Conservation (phyloP, 139 green algal species). For the Edaphochlamys debaryana region DNA sequence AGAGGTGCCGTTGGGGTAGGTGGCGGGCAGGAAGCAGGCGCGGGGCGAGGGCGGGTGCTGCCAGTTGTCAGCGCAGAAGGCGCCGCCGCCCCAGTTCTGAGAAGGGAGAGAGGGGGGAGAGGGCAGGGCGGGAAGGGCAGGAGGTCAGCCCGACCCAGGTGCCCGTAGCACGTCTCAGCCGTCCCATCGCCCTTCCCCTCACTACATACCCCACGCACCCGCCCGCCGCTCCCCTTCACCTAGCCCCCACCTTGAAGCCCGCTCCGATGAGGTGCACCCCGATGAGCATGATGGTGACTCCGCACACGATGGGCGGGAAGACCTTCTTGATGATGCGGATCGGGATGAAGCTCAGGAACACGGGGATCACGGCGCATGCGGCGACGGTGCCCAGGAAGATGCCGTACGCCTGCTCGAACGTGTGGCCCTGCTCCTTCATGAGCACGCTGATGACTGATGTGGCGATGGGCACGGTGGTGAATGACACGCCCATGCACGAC, state of each 20-base stretch:
- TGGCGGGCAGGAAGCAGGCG: too few relatives aligned
- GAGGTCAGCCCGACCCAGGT: too few relatives aligned
- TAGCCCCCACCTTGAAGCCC: slow-evolving; percentile 75
- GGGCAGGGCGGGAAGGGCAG: too few relatives aligned
- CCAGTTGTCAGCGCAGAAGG: slow-evolving; percentile 75
- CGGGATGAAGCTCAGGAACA: slow-evolving; percentile 79
- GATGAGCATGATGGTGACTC: slow-evolving; percentile 76
- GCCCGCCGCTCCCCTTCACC: too few relatives aligned
- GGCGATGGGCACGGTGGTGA: slow-evolving; percentile 74
- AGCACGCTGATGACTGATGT: slow-evolving; percentile 33
- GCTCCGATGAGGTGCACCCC: slow-evolving; percentile 66
- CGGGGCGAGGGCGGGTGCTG: too few relatives aligned
- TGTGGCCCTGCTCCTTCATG: slow-evolving; percentile 43
- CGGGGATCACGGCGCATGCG: slow-evolving; percentile 60
- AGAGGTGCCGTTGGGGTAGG: too few relatives aligned
- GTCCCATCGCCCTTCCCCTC: too few relatives aligned
- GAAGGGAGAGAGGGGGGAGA: too few relatives aligned
- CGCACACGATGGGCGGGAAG: slow-evolving; percentile 76
- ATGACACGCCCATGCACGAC: slow-evolving; percentile 68
- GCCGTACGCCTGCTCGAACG: slow-evolving; percentile 69
- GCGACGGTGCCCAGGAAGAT: slow-evolving; percentile 75
- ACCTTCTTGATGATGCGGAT: slow-evolving; percentile 63
- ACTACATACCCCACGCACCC: too few relatives aligned
- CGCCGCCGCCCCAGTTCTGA: slow-evolving; percentile 77
- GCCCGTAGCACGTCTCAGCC: too few relatives aligned